Evolutionary conservation across 352 stramenopile genomes (phyloP), one percentile per base, ranked within the genome.

Genomic region (Pythium dissotocum): DNA sequence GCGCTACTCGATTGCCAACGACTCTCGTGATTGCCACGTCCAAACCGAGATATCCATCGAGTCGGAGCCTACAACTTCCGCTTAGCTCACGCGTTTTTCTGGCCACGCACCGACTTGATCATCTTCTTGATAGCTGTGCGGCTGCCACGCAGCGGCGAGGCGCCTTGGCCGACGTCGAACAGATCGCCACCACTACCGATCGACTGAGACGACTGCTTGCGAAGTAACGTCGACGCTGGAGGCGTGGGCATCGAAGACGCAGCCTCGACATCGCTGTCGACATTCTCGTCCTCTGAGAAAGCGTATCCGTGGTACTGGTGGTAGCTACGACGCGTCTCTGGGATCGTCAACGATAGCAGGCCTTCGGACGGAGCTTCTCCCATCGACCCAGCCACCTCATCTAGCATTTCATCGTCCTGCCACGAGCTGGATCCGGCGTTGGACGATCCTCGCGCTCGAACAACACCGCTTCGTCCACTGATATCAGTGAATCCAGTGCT

Each of bases 221-320:
- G 59, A 24, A 32, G 36, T 10, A 53, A 26, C 9, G 24, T 24
- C 2, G 61, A 51, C 2, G 52, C 48, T 62, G 38, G 77, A 2
- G 67, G 63, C 8, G 26, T 26, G 7, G 59, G 56, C 21, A 53
- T 35, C 24, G 62, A 44, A 32, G 71, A 77, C 2, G 76, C 75
- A 64, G 73, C 73, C 59, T 89, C 82, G 0, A 89, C 74, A 30
- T 89, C 81, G 51, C 80, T 91, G 56, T 91, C 80, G 7, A 89
- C 76, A 46, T 89, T 85, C 33, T 93, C 85, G 28, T 91, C 80
- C 63, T 93, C 82, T 6, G 85, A 91, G 65, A 93, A 93, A 2
- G 85, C 85, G 52, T 93, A 93, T 9, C 85, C 85, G 61, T 89
- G 83, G 60, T 93, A 93, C 53, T 82, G 65, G 8, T 76, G 30